These are phyloP conservation scores for Arthromyces matolae DNA, from an alignment of 768 basidiomycete genomes.

Conservation along the genomic window DNA sequence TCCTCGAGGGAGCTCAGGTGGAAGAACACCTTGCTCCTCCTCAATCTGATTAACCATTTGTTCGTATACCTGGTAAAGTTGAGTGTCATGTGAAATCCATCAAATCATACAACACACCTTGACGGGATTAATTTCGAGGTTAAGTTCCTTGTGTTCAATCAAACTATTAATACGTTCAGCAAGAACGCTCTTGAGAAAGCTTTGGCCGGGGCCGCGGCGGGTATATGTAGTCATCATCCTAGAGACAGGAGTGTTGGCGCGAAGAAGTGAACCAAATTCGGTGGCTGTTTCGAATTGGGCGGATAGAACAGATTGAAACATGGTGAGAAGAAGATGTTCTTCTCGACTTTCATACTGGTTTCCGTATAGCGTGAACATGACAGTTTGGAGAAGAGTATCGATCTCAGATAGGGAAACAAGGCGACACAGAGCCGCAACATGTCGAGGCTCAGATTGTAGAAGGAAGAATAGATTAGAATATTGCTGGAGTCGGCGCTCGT, in stretches of 20 bases:
- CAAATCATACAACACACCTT: conserved; percentile 55
- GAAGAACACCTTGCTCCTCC: conserved; percentile 91
- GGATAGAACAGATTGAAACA: conserved; percentile 98
- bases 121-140: conserved; percentile 97
- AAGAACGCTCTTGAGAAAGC: conserved; percentile 95
- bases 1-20: conserved; percentile 86
- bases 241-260: conserved; percentile 98
- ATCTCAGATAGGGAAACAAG: conserved; percentile 96
- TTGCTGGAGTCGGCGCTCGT: conserved; percentile 91
- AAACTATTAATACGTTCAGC: conserved; percentile 98
- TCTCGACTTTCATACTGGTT: conserved; percentile 99
- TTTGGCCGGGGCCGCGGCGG: conserved; percentile 95
- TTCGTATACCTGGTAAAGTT: conserved; percentile 88
- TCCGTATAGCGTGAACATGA: conserved; percentile 99
- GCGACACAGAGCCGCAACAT: conserved; percentile 93
- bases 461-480: conserved; percentile 99
- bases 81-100: background rate
- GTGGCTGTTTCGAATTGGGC: conserved; percentile 99
- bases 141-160: conserved; percentile 99
- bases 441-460: conserved; percentile 94
- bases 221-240: conserved; percentile 99
- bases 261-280: conserved; percentile 96
- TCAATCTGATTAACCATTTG: conserved; percentile 99
- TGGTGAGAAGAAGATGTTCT: conserved; percentile 95
- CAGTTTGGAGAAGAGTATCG: conserved; percentile 97